phyloP scores from a whole-genome alignment of 169 alveolate species.

The Sarcocystis neurona region DNA sequence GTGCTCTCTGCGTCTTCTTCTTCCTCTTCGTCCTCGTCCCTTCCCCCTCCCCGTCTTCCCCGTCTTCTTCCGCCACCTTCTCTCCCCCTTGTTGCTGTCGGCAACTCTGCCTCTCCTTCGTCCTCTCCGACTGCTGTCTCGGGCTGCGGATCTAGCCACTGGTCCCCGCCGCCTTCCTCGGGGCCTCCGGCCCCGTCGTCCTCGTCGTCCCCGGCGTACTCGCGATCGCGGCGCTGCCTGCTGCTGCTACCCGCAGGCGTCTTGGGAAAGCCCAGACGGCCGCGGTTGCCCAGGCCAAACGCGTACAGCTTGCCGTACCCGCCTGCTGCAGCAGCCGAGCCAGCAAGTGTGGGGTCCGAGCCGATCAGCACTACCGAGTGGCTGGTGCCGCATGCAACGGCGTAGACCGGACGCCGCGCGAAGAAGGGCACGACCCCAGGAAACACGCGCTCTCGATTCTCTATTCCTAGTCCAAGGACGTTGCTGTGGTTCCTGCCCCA shows the following conservation, averaged over 20 bases:
- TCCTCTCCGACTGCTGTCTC: not conserved
- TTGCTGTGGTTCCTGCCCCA: slow-evolving; percentile 61
- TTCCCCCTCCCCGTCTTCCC: slow-evolving; percentile 36
- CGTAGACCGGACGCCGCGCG: not conserved
- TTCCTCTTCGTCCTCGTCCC: not conserved
- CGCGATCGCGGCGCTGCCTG: not conserved
- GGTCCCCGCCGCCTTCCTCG: not conserved
- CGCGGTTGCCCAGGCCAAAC: slow-evolving; percentile 79
- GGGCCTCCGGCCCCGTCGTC: not conserved
- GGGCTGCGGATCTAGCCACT: slow-evolving; percentile 3
- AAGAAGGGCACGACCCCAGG: slow-evolving; percentile 49
- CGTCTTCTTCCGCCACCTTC: slow-evolving; percentile 32
- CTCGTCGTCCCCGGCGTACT: not conserved
- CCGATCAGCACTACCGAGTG: slow-evolving; percentile 34
- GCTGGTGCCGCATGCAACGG: slow-evolving; percentile 53
- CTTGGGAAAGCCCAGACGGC: slow-evolving; percentile 76
- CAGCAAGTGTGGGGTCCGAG: too few relatives aligned
- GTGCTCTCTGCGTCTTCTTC: slow-evolving; percentile 63
- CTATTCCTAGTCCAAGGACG: slow-evolving; percentile 54
- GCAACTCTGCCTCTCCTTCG: not conserved
- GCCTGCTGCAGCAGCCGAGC: too few relatives aligned
- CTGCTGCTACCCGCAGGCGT: not conserved
- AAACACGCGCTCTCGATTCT: slow-evolving; percentile 27
- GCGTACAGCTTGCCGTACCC: slow-evolving; percentile 77
- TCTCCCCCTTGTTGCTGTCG: not conserved